phyloP scores from a whole-genome alignment of 441 rosid genomes.

The Aleurites moluccanus region DNA sequence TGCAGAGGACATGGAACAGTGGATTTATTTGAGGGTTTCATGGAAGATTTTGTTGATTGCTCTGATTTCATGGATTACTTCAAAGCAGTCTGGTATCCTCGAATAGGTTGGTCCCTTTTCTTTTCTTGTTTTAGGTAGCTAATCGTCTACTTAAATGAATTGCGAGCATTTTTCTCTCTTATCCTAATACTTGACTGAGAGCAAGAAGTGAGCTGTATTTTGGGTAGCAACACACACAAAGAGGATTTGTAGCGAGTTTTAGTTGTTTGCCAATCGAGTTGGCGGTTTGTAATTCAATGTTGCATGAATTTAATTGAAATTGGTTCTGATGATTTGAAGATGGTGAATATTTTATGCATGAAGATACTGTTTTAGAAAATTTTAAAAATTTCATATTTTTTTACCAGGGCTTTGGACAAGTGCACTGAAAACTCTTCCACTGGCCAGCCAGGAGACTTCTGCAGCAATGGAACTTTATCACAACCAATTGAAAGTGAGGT shows the following conservation, averaged over 20 bases:
- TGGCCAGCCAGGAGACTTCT: constrained; percentile 84
- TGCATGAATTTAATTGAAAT: neutral
- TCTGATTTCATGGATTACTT: constrained; percentile 75
- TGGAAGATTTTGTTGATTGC: constrained; percentile 60
- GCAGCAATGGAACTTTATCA: constrained; percentile 92
- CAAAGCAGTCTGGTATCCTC: constrained; percentile 80
- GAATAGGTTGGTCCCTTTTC: constrained; percentile 50
- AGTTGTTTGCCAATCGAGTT: neutral
- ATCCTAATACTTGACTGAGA: neutral
- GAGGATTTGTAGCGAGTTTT: neutral
- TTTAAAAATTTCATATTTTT: constrained; percentile 14
- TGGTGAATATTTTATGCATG: neutral
- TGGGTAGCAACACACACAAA: neutral
- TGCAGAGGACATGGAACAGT: constrained; percentile 55
- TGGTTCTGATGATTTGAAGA: neutral
- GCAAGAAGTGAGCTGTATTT: neutral
- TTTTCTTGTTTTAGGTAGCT: constrained; percentile 7
- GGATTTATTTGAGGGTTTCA: constrained; percentile 46
- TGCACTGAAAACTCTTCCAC: constrained; percentile 59
- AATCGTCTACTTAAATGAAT: constrained; percentile 7
- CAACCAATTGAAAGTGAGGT: constrained; percentile 70
- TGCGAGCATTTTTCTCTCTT: constrained; percentile 4
- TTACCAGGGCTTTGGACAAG: constrained; percentile 61
- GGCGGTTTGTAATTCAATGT: neutral
- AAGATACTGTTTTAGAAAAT: neutral